Evolutionary conservation across 257 asterid genomes (phyloP).

Genomic region (Thymus mandschuricus): DNA sequence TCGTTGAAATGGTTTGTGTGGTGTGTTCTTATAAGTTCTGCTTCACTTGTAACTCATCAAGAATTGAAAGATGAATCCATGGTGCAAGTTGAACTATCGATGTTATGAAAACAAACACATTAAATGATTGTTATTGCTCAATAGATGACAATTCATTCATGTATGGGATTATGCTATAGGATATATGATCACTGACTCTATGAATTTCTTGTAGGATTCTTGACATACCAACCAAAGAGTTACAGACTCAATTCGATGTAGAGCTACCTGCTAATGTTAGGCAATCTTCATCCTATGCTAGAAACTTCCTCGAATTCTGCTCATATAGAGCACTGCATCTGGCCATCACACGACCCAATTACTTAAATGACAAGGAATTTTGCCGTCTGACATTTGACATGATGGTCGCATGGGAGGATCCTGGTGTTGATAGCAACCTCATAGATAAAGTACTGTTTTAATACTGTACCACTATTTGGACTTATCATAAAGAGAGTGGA

Average conservation of each 20-base stretch:
- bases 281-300: constrained; percentile 61
- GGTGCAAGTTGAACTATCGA: constrained; percentile 7
- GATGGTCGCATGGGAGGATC: constrained; percentile 97
- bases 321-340: constrained; percentile 66
- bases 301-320: constrained; percentile 80
- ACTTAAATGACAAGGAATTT: constrained; percentile 68
- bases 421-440: constrained; percentile 52
- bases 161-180: background rate
- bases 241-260: constrained; percentile 59
- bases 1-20: constrained; percentile 12
- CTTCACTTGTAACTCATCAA: background rate
- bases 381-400: constrained; percentile 78
- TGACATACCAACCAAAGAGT: constrained; percentile 51
- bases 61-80: constrained; percentile 16
- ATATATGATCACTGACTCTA: constrained; percentile 6
- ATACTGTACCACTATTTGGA: constrained; percentile 1
- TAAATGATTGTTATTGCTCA: background rate
- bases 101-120: constrained; percentile 7
- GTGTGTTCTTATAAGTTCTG: constrained; percentile 1
- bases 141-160: constrained; percentile 9
- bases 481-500: constrained; percentile 21
- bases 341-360: constrained; percentile 56
- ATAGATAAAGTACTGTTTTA: constrained; percentile 43
- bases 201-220: constrained; percentile 59
- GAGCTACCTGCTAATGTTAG: constrained; percentile 58